Base-by-base conservation (phyloP, 352 stramenopile genomes). In the Phytophthora cryptogea region DNA sequence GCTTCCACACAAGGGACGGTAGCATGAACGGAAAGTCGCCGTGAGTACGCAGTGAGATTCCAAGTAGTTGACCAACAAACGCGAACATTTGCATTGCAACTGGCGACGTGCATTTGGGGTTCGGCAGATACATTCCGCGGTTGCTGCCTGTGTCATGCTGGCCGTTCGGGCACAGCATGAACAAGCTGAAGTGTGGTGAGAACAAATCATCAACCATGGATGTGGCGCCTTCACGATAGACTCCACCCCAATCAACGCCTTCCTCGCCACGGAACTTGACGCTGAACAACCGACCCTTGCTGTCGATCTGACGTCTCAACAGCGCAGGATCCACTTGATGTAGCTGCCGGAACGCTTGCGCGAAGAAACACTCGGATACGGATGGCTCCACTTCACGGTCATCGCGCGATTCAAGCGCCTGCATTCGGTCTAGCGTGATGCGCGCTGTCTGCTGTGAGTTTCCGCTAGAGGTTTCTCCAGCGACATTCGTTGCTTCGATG, bases 21-120 rank as follows among this genome's bases (percentile, higher is more conserved):
- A 98, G 80, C 46, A 92, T 88, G 39, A 98, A 96, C 8, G 90
- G 90, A 16, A 98, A 95, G 49, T 97, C 93, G 6, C 94, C 90
- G 23, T 89, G 91, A 5, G 92, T 97, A 16, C 95, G 91, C 26
- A 98, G 73, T n/a, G 90, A 96, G 45, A 98, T 96, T 16, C 95
- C 95, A 31, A 98, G 78, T 14, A 98, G 58, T 62, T 98, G 97
- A 11, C 95, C 95, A 4, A 98, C 87, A 68, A 98, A 98, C 41
- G 93, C 80, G 31, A 90, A 98, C 92, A 98, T 98, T 63, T 96
- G 80, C 55, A 91, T 92, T 0, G 87, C 85, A 16, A 94, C 81
- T 8, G 86, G 88, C 16, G 88, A 95, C 54, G 84, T 93, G 54
- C 88, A 96, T 57, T 94, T 92, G 8, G 84, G 84, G 51, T 96